Evolutionary conservation across 352 stramenopile genomes (phyloP), one percentile per base, ranked within the genome.

Genomic region (Phytophthora ramorum): DNA sequence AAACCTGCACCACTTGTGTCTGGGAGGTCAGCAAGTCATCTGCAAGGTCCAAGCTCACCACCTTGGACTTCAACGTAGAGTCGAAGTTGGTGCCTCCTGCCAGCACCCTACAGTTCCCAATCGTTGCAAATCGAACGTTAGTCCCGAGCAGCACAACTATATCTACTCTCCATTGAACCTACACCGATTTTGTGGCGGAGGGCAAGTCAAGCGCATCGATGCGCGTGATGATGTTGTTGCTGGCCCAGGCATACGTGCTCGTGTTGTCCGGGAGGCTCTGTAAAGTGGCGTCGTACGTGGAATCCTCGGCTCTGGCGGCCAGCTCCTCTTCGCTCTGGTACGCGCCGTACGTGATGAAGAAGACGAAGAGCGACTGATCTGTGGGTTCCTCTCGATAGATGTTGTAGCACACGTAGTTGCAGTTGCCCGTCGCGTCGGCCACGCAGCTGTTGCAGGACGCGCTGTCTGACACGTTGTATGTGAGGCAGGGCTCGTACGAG

Each of bases 281-380:
- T 10, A 69, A 12, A 7, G 24, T 47, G 2, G 13, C 17, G 35
- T 62, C 63, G 45, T 66, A 71, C 8, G 28, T 47, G 37, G 58
- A 30, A 49, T 66, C 47, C 12, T 57, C 40, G 6, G 57, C 52
- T 58, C 58, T 64, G 24, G 40, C 69, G 1, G 58, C 69, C 7
- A 69, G 17, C 35, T 73, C 63, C 24, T 73, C 49, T 16, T 61
- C 63, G 52, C 63, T 76, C 48, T 70, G 58, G 58, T 66, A 73
- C 19, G 49, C 32, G 4, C 63, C 69, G 44, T 72, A 76, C 2
- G 47, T 57, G 57, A 76, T 19, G 19, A 73, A 56, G 51, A 76
- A 67, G 20, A 58, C 54, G 53, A 69, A 73, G 16, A 54, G 24
- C 32, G 45, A 56, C 6, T 9, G 24, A 38, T 73, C 46, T 6